Evolutionary conservation across 139 green algal species (phyloP).

Genomic region (Chlorella sp.): DNA sequence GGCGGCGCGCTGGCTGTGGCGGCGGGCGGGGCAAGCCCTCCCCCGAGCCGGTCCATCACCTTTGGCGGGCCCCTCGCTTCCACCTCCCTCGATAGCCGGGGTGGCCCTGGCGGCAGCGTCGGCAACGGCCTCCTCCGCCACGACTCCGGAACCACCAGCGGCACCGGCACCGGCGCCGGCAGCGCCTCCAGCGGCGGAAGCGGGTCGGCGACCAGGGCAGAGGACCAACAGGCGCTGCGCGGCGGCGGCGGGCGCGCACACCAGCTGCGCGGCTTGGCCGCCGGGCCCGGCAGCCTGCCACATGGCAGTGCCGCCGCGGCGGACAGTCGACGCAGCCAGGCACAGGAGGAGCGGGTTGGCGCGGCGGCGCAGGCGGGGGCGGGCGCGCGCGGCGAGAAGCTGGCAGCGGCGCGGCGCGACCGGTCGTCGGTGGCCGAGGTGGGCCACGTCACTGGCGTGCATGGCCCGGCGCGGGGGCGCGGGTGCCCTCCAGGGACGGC

Average conservation of each 20-base stretch:
- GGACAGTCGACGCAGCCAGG: background rate
- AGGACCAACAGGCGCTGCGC: too few relatives aligned
- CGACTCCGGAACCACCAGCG: background rate
- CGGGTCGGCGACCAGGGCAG: background rate
- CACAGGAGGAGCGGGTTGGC: background rate
- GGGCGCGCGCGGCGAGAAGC: background rate
- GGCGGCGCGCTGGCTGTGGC: background rate
- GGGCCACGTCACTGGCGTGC: conserved; percentile 11
- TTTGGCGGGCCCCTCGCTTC: background rate
- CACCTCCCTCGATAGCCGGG: background rate
- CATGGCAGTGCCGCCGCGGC: background rate
- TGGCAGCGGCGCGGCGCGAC: background rate
- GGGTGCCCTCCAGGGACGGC: too few relatives aligned
- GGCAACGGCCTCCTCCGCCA: background rate
- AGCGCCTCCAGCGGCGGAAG: background rate
- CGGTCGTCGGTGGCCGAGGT: background rate
- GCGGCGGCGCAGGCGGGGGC: background rate
- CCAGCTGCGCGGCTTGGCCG: too few relatives aligned
- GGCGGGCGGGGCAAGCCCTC: background rate
- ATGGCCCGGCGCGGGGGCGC: background rate
- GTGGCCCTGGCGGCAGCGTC: background rate
- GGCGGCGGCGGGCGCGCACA: too few relatives aligned
- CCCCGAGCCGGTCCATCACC: background rate
- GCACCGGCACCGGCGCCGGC: background rate
- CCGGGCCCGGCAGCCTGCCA: background rate